Evolutionary conservation across 345 rosid genomes (phyloP).

Genomic region (Acer negundo): DNA sequence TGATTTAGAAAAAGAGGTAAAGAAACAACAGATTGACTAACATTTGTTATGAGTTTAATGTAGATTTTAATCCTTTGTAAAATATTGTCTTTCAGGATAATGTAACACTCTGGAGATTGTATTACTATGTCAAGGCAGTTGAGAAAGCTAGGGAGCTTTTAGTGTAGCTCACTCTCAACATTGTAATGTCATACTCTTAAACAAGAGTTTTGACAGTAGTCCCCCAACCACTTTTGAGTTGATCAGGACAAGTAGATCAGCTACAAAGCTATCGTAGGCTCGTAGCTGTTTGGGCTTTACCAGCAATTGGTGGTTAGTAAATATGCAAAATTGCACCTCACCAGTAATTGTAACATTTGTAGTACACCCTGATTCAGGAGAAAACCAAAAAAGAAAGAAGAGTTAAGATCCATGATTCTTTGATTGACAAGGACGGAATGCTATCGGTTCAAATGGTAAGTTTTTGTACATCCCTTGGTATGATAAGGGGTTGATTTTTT

Average conservation of each 20-base stretch:
- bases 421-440: not conserved
- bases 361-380: not conserved
- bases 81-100: constrained; percentile 43
- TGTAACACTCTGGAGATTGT: constrained; percentile 56
- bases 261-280: not conserved
- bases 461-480: constrained; percentile 1
- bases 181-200: not conserved
- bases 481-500: too few species aligned
- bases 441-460: not conserved
- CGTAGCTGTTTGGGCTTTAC: too few species aligned
- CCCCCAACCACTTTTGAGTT: not conserved
- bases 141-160: constrained; percentile 40
- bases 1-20: constrained; percentile 52
- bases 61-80: constrained; percentile 1
- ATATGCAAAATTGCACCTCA: not conserved
- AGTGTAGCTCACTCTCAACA: constrained; percentile 9
- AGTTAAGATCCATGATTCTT: not conserved
- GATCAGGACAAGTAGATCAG: not conserved
- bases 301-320: not conserved
- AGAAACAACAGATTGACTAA: not conserved
- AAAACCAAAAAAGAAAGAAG: not conserved
- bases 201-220: constrained; percentile 8
- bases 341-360: not conserved
- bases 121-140: constrained; percentile 47
- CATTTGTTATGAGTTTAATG: not conserved